Conservation (phyloP, 2,329 filamentous ascomycete species). For the Apiospora kogelbergensis region DNA sequence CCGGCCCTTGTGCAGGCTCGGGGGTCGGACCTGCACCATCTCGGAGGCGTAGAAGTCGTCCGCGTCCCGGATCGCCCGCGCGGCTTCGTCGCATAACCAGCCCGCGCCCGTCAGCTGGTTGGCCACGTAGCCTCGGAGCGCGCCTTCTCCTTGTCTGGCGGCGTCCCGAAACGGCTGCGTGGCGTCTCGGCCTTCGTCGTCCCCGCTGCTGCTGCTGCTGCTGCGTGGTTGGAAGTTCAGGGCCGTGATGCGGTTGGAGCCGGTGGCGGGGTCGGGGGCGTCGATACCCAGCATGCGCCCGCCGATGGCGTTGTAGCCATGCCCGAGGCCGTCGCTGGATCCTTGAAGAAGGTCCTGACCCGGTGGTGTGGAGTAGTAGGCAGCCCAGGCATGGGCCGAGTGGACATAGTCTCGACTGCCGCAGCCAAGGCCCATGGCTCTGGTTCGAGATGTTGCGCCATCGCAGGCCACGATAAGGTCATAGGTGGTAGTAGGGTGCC, state of each 20-base stretch:
- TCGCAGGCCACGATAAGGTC: slow-evolving; percentile 56
- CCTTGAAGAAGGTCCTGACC: slow-evolving; percentile 36
- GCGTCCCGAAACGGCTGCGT: slow-evolving; percentile 40
- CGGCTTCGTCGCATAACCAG: slow-evolving; percentile 19
- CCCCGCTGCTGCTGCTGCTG: too few species aligned
- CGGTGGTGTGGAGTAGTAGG: slow-evolving; percentile 39
- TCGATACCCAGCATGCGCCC: slow-evolving; percentile 36
- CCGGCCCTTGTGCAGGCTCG: slow-evolving; percentile 43
- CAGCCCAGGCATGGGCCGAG: slow-evolving; percentile 38
- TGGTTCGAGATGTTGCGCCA: slow-evolving; percentile 50
- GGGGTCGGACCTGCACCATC: slow-evolving; percentile 45
- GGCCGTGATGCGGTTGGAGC: slow-evolving; percentile 29
- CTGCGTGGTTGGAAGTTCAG: slow-evolving; percentile 36
- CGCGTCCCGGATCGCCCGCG: slow-evolving; percentile 19
- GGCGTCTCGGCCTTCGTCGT: slow-evolving; percentile 19
- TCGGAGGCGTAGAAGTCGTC: slow-evolving; percentile 47
- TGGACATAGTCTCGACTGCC: slow-evolving; percentile 37
- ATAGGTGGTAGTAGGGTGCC: slow-evolving; percentile 34
- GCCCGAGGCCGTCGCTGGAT: slow-evolving; percentile 34
- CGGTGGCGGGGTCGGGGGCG: slow-evolving; percentile 32
- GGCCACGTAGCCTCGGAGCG: slow-evolving; percentile 23
- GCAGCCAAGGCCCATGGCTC: slow-evolving; percentile 38
- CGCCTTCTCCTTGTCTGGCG: slow-evolving; percentile 28
- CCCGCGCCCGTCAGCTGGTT: slow-evolving; percentile 33
- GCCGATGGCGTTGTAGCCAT: slow-evolving; percentile 32